Conservation (phyloP, 225 moss, liverwort and hornwort species). For the Sphagnum contortum region DNA sequence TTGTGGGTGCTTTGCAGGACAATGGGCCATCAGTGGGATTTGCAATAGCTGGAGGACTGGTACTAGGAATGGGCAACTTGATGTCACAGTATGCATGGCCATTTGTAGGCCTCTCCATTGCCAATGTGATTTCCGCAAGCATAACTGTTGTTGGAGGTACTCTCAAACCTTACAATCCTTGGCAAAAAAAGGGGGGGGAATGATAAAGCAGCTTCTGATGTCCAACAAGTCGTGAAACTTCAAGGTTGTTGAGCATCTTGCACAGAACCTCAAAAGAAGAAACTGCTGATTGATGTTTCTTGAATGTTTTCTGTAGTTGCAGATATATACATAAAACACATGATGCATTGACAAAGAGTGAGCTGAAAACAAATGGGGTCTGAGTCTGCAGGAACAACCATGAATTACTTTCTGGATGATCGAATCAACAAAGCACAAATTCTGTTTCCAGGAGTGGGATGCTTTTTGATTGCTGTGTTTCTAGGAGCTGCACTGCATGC, state of each 20-base stretch:
- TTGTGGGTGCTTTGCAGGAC: slow-evolving; percentile 19
- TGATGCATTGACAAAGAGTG: no score
- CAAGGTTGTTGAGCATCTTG: no score
- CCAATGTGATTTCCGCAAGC: slow-evolving; percentile 63
- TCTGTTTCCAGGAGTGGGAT: slow-evolving; percentile 82
- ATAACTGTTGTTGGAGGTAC: slow-evolving; percentile 84
- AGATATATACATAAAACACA: no score
- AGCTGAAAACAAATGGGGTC: no score
- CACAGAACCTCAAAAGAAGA: no score
- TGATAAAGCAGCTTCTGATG: no score
- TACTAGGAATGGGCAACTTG: slow-evolving; percentile 69
- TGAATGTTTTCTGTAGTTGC: no score
- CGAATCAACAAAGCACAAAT: slow-evolving; percentile 77
- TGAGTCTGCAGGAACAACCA: slow-evolving; percentile 49
- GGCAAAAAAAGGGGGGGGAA: no score
- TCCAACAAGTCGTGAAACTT: no score
- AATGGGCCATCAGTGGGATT: slow-evolving; percentile 59
- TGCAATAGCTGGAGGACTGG: slow-evolving; percentile 61
- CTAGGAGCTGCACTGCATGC: slow-evolving; percentile 67
- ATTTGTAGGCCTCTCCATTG: slow-evolving; percentile 63
- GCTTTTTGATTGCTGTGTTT: slow-evolving; percentile 75
- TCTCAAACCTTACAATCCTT: no score
- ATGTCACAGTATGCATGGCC: slow-evolving; percentile 80
- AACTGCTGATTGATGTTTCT: no score
- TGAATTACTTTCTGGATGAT: slow-evolving; percentile 86